Conservation (phyloP, 2,329 filamentous ascomycete genomes). For the Aspergillus amoenus region DNA sequence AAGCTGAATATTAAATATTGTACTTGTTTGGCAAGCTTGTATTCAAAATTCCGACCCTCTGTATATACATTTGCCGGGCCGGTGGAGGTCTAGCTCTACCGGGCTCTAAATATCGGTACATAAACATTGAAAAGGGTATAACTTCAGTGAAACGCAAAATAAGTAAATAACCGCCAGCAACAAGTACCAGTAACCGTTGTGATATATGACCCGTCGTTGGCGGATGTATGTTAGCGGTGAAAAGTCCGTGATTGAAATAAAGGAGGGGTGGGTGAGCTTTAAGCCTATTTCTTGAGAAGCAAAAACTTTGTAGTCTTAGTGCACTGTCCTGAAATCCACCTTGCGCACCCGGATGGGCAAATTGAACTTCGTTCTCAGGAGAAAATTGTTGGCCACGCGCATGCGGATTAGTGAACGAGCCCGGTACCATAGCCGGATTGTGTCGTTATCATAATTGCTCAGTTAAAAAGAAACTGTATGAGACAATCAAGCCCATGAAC, state of each 20-base stretch:
- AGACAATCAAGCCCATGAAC: background rate
- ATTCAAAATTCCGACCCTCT: background rate
- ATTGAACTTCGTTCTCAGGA: background rate
- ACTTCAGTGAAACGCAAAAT: constrained; percentile 2
- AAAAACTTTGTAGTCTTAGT: background rate
- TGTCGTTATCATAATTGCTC: background rate
- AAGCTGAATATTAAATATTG: too few species aligned
- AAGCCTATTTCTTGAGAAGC: too few species aligned
- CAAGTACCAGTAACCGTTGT: background rate
- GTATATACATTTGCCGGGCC: constrained; percentile 1
- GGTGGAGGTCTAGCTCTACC: constrained; percentile 15
- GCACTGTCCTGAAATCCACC: background rate
- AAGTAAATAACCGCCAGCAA: background rate
- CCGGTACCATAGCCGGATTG: background rate
- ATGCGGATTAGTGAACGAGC: background rate
- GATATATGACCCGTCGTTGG: background rate
- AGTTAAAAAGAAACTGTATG: background rate
- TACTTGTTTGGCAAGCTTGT: background rate
- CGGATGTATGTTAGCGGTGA: background rate
- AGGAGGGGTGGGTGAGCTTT: background rate
- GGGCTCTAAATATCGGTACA: constrained; percentile 16
- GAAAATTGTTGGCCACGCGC: background rate
- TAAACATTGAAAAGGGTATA: constrained; percentile 13
- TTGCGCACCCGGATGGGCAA: background rate
- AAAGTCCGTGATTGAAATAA: background rate